phyloP scores from a whole-genome alignment of 176 grass and related monocot genomes.

The Tillandsia fasciculata region DNA sequence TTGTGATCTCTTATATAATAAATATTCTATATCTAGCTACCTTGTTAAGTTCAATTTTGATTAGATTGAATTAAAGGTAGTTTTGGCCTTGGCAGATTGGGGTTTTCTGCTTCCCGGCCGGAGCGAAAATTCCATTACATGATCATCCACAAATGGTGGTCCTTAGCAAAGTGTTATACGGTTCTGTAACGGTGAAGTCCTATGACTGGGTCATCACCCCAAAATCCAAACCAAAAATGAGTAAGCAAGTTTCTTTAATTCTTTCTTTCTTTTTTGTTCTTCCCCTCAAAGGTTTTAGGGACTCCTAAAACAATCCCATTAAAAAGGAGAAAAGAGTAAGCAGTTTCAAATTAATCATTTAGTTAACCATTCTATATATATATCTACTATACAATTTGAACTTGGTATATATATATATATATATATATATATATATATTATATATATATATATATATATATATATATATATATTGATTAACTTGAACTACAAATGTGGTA shows the following conservation, averaged over 20 bases:
- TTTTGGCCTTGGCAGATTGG: constrained; percentile 15
- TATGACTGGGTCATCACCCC: constrained; percentile 19
- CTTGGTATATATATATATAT: no score
- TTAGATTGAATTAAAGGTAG: not conserved
- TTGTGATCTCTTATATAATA: no score
- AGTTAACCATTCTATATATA: no score
- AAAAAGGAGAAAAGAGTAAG: no score
- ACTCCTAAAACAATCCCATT: no score
- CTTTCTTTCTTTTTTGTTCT: not conserved
- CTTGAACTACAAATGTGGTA: no score
- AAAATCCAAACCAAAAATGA: constrained; percentile 1
- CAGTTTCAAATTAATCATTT: no score
- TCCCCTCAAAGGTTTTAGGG: no score
- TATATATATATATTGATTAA: no score
- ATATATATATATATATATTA: no score
- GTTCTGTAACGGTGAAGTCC: constrained; percentile 3
- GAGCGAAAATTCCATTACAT: constrained; percentile 19
- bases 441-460: no score
- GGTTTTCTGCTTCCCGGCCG: constrained; percentile 22
- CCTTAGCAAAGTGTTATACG: constrained; percentile 24
- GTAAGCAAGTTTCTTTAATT: not conserved
- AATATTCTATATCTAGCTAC: not conserved
- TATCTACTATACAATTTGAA: no score
- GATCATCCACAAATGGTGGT: constrained; percentile 25
- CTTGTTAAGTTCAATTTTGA: not conserved